Evolutionary conservation across 768 basidiomycete genomes (phyloP), one percentile per base, ranked within the genome.

Genomic region (Mycena haematopus): DNA sequence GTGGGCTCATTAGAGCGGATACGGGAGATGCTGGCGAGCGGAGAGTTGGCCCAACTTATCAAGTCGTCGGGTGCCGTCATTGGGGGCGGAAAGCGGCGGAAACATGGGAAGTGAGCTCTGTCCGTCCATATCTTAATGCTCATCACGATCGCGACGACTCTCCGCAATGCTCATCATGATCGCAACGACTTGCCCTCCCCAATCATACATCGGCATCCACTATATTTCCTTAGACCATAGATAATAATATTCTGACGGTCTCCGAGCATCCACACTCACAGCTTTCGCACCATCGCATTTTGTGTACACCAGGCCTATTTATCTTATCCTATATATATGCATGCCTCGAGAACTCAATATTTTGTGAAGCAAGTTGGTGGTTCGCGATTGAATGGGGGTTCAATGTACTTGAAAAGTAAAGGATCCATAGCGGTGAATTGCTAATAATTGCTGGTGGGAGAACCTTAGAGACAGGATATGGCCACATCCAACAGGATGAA

Each of bases 21-120:
- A 64, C 80, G 81, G 42, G 79, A 70, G 50, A 74, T 90, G 38
- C 69, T 81, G 42, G 73, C 79, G 52, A 78, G 71, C 38, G 88
- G 86, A 44, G 79, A 86, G 59, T 78, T 93, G 38, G 73, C 79
- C 59, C 76, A 73, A 42, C 75, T 83, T 62, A 75, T 89, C 45
- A 71, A 75, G 13, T 73, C 76, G n/a, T 84, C 89, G 0, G 91
- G 91, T 54, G 87, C 84, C 13, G 78, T 82, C 55, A 74, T 86
- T 53, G 79, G 82, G 65, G 81, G 82, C 47, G 76, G 75, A 36
- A 87, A 82, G 78, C 84, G 78, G 75, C 81, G 78, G 74, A 86
- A 86, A 70, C 78, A 79, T 63, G 76, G 74, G 62, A 83, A 80
- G 64, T 75, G 70, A 60, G 56, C 44, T 40, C 57, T 22, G 31